Base-by-base conservation (phyloP, 345 rosid species). In the Eucalyptus caleyi region DNA sequence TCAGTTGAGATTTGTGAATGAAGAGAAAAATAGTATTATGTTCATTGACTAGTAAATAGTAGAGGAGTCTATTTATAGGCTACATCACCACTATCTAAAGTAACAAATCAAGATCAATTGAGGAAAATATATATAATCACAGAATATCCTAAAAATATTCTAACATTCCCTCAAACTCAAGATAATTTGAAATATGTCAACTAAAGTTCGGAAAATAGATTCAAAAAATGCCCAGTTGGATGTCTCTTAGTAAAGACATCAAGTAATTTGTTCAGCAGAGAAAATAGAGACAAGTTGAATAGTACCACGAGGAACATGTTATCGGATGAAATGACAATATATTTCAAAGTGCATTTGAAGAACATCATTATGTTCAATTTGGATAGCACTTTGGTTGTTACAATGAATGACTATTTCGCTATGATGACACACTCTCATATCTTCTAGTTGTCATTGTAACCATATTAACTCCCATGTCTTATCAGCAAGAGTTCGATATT, bases 211-310 rank as follows among this genome's bases (percentile, higher is more conserved):
- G 30, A 56, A 56, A 56, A 56, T 56, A 56, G 6, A 56, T 56
- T 24, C 6, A 24, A 56, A 24, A 56, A 56, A 56, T 4, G 27
- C 6, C 60, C 6, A 1, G 2, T 23, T 56, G 13, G 62, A 24
- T 24, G 62, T 56, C 13, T 24, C 30, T 56, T 56, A 13, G 62
- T 56, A 24, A 53, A 53, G 1, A 53, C 59, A 53, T 19, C n/a
- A 0, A 19, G 0, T 1, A 53, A 56, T 24, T 0, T 24, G 2
- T 56, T 56, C 3, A 56, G 13, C 0, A 23, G 0, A 56, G 13
- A 24, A 56, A 56, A 24, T 24, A 9, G 62, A 56, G 62, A 24
- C 14, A 56, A 56, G 27, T 24, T 24, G 13, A 56, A 56, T 0
- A 56, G 13, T 9, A 4, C 30, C 30, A 1, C 2, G 1, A 21